phyloP scores from a whole-genome alignment of 2,329 filamentous ascomycete genomes.

The Cyphellophora attinorum region DNA sequence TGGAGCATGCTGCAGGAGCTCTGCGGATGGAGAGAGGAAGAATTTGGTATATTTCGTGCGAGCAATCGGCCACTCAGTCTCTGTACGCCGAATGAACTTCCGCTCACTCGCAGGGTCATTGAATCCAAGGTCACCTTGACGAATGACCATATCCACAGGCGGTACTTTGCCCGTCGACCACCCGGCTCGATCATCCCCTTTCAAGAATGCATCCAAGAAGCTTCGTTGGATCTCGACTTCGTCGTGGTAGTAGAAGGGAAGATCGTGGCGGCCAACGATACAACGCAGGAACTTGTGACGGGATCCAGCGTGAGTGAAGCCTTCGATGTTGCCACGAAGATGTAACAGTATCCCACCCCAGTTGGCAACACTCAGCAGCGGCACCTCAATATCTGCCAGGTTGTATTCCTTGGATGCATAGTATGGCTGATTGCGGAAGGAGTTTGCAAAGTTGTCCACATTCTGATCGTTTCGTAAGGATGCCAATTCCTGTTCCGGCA shows the following conservation, averaged over 20 bases:
- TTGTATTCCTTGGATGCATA: conserved; percentile 58
- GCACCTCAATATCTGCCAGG: conserved; percentile 57
- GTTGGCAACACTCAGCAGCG: conserved; percentile 57
- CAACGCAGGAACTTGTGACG: conserved; percentile 60
- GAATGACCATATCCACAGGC: conserved; percentile 50
- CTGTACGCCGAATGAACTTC: conserved; percentile 44
- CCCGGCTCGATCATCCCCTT: conserved; percentile 49
- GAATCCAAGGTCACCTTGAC: conserved; percentile 58
- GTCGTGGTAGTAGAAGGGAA: conserved; percentile 63
- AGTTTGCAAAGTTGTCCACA: conserved; percentile 38
- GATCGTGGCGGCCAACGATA: conserved; percentile 60
- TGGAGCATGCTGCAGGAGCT: conserved; percentile 29
- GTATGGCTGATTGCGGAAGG: conserved; percentile 54
- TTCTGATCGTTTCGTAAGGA: conserved; percentile 32
- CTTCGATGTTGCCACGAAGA: conserved; percentile 59
- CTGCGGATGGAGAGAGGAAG: conserved; percentile 43
- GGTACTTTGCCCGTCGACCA: conserved; percentile 31
- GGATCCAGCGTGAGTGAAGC: conserved; percentile 52
- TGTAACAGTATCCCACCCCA: conserved; percentile 64
- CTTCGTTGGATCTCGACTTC: conserved; percentile 58
- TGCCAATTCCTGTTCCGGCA: conserved; percentile 25
- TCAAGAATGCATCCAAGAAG: conserved; percentile 64
- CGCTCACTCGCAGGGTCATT: conserved; percentile 55
- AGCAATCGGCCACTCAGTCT: conserved; percentile 58
- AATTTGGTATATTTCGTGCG: conserved; percentile 55